Percentiles rank a stretch among this genome's conserved stretches.
Evolutionary conservation across 2,329 filamentous ascomycete genomes (phyloP).

Genomic region (Lasiodiplodia hormozganensis): DNA sequence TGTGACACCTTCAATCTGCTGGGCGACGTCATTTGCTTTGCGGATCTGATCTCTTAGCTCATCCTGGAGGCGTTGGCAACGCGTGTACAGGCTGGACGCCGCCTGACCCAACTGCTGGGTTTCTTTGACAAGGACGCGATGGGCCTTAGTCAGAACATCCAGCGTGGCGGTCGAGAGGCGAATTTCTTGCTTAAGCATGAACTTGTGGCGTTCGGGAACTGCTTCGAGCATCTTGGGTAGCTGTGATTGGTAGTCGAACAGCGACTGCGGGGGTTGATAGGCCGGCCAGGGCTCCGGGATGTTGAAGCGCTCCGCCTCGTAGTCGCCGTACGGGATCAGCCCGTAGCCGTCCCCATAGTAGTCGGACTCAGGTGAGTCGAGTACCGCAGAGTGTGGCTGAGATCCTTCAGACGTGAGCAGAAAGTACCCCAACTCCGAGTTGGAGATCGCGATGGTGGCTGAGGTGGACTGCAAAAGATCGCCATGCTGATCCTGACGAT

Average conservation of each 20-base stretch:
- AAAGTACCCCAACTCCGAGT: slow-evolving; percentile 65
- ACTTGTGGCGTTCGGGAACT: slow-evolving; percentile 66
- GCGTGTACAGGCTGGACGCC: slow-evolving; percentile 75
- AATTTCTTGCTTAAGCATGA: slow-evolving; percentile 70
- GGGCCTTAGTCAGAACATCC: slow-evolving; percentile 73
- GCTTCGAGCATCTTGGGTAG: slow-evolving; percentile 65
- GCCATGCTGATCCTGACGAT: slow-evolving; percentile 40
- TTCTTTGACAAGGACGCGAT: slow-evolving; percentile 73
- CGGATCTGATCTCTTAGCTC: slow-evolving; percentile 73
- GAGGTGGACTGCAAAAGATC: slow-evolving; percentile 39
- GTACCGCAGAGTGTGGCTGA: slow-evolving; percentile 58
- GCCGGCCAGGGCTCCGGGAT: slow-evolving; percentile 65
- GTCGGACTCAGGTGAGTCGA: slow-evolving; percentile 54
- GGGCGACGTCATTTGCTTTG: slow-evolving; percentile 69
- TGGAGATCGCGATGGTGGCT: slow-evolving; percentile 60
- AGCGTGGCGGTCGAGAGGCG: slow-evolving; percentile 74
- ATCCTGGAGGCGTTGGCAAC: slow-evolving; percentile 70
- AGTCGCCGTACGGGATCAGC: slow-evolving; percentile 60
- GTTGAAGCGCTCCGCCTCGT: slow-evolving; percentile 34
- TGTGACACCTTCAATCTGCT: slow-evolving; percentile 70
- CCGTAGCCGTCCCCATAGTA: slow-evolving; percentile 40
- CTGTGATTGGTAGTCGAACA: slow-evolving; percentile 63
- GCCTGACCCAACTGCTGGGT: slow-evolving; percentile 72
- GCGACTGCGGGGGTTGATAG: slow-evolving; percentile 66
- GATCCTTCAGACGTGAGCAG: slow-evolving; percentile 58